Percentiles rank a stretch among this genome's conserved stretches.
Evolutionary conservation across 192 early-diverging fungal genomes (phyloP).

Genomic region (Coemansia aciculifera): DNA sequence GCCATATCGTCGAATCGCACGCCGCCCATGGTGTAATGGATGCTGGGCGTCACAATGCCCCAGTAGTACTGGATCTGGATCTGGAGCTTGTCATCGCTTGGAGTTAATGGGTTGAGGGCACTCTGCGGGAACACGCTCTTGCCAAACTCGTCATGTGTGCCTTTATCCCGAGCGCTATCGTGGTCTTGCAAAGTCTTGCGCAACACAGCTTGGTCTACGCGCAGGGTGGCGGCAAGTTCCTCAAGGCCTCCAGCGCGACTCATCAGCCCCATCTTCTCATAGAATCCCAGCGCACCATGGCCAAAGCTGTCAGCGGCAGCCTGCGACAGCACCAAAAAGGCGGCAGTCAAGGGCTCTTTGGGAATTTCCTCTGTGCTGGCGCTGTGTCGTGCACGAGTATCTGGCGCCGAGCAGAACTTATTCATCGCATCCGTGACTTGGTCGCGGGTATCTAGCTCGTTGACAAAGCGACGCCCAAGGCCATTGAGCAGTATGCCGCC

Average conservation of each 20-base stretch:
- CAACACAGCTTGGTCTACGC: conserved; percentile 53
- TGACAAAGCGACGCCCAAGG: conserved; percentile 84
- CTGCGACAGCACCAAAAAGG: conserved; percentile 51
- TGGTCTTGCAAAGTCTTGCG: conserved; percentile 51
- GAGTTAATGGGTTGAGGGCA: conserved; percentile 52
- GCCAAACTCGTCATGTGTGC: conserved; percentile 65
- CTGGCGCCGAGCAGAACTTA: conserved; percentile 55
- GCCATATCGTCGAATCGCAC: conserved; percentile 37
- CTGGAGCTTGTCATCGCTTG: background rate
- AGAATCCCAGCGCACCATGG: conserved; percentile 46
- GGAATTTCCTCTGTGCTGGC: background rate
- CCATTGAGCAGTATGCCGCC: conserved; percentile 83
- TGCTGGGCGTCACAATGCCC: conserved; percentile 72
- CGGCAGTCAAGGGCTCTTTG: conserved; percentile 18
- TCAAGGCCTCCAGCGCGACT: conserved; percentile 12
- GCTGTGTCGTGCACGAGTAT: conserved; percentile 18
- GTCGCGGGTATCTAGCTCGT: conserved; percentile 93
- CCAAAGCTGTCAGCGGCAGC: conserved; percentile 47
- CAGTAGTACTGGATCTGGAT: conserved; percentile 60
- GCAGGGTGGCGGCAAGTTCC: conserved; percentile 24
- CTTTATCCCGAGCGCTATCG: conserved; percentile 59
- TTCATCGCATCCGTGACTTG: conserved; percentile 89
- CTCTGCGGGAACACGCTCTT: conserved; percentile 68
- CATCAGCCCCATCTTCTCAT: conserved; percentile 47
- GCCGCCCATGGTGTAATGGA: conserved; percentile 86